These are phyloP conservation scores for Mycena leptocephala DNA, from an alignment of 768 basidiomycete genomes.

Conservation along the genomic window DNA sequence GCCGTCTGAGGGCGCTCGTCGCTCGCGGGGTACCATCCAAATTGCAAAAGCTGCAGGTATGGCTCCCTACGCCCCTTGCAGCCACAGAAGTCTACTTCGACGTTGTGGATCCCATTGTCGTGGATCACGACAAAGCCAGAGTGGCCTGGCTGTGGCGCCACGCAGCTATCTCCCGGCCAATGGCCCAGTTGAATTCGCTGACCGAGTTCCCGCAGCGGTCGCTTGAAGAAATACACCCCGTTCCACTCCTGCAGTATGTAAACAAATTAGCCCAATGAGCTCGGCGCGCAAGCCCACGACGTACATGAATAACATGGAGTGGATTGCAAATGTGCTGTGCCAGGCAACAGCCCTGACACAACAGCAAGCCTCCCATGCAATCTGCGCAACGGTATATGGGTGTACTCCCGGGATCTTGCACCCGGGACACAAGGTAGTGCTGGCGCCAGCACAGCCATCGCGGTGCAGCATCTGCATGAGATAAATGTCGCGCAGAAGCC, in stretches of 20 bases:
- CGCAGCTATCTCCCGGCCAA: not conserved
- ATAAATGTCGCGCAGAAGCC: too few species aligned
- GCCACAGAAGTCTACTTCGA: constrained; percentile 26
- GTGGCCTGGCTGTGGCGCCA: not conserved
- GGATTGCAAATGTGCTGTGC: constrained; percentile 12
- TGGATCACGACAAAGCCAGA: constrained; percentile 19
- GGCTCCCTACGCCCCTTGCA: constrained; percentile 38
- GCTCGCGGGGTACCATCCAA: constrained; percentile 51
- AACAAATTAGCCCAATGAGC: too few species aligned
- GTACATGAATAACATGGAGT: constrained; percentile 9
- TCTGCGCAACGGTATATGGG: constrained; percentile 2
- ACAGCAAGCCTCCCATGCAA: not conserved
- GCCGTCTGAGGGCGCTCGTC: constrained; percentile 43
- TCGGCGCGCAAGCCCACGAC: too few species aligned
- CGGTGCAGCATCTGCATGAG: not conserved
- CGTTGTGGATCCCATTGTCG: constrained; percentile 16
- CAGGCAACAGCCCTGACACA: constrained; percentile 9
- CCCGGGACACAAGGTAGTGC: not conserved
- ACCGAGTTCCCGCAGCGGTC: constrained; percentile 2
- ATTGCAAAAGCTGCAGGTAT: constrained; percentile 46
- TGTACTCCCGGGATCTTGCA: not conserved
- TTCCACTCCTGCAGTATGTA: constrained; percentile 29
- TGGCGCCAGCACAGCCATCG: not conserved
- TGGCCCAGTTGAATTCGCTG: constrained; percentile 17
- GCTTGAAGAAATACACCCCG: not conserved